Evolutionary conservation across 495 filamentous ascomycete genomes (phyloP).

Genomic region (Sordaria brevicollis): DNA sequence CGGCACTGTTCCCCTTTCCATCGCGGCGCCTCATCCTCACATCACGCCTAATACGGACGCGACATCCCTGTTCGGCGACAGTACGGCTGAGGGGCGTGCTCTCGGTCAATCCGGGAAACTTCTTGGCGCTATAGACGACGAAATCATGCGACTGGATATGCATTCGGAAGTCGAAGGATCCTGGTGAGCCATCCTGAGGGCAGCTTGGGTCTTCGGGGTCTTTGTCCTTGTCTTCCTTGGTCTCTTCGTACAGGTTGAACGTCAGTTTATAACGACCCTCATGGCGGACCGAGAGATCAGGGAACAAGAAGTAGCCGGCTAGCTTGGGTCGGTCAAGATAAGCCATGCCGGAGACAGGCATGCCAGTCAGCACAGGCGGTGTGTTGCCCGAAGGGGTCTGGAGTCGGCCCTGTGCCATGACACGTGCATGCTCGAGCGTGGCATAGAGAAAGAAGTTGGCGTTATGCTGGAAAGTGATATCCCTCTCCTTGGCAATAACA

Average conservation of each 20-base stretch:
- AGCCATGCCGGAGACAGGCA: slow-evolving; percentile 92
- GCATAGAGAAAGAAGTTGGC: slow-evolving; percentile 98
- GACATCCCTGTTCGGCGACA: slow-evolving; percentile 94
- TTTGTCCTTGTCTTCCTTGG: slow-evolving; percentile 55
- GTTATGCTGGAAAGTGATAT: slow-evolving; percentile 87
- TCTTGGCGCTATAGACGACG: slow-evolving; percentile 92
- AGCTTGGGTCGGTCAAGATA: slow-evolving; percentile 86
- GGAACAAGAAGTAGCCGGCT: slow-evolving; percentile 97
- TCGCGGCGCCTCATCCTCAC: slow-evolving; percentile 92
- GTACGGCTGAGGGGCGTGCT: slow-evolving; percentile 82
- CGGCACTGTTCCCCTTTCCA: slow-evolving; percentile 45
- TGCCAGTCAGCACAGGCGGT: slow-evolving; percentile 83
- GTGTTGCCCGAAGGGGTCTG: slow-evolving; percentile 51
- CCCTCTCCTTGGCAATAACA: slow-evolving; percentile 50
- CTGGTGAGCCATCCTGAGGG: slow-evolving; percentile 9
- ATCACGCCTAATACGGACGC: slow-evolving; percentile 91
- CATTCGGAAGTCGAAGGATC: slow-evolving; percentile 46
- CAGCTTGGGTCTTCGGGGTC: slow-evolving; percentile 27
- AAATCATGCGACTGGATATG: slow-evolving; percentile 86
- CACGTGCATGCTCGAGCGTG: slow-evolving; percentile 77
- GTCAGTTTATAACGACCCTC: slow-evolving; percentile 82
- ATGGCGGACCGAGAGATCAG: slow-evolving; percentile 91
- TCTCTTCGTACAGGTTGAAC: slow-evolving; percentile 90
- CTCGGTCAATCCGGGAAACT: slow-evolving; percentile 90
- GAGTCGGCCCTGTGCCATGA: slow-evolving; percentile 73